Evolutionary conservation across 108 stramenopile species (phyloP).

Genomic region (Skeletonema potamos): DNA sequence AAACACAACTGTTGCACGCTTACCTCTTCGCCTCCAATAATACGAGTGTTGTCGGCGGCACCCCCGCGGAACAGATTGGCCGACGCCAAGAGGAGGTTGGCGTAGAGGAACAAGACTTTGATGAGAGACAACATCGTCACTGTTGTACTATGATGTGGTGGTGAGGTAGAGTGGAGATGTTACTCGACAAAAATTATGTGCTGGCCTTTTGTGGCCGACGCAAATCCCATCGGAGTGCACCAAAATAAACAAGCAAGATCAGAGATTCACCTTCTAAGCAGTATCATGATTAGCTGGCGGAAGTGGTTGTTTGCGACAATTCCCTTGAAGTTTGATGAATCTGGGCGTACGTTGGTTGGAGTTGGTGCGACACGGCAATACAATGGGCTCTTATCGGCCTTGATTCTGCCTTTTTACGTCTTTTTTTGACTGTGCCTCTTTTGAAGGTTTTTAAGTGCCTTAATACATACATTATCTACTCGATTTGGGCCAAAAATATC

Average conservation of each 20-base stretch:
- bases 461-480: not conserved
- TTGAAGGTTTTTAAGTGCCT: not conserved
- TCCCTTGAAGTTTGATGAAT: too few relatives aligned
- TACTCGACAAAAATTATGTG: not conserved
- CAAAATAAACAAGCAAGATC: not conserved
- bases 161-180: not conserved
- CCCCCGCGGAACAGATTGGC: not conserved
- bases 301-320: not conserved
- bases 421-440: not conserved
- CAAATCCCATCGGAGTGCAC: too few relatives aligned
- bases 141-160: not conserved
- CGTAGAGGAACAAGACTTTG: not conserved
- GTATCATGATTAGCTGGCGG: too few relatives aligned
- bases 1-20: not conserved
- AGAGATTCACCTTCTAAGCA: not conserved
- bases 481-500: not conserved
- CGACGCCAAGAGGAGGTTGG: not conserved
- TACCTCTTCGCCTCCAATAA: not conserved
- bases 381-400: too few relatives aligned
- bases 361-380: not conserved
- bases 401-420: not conserved
- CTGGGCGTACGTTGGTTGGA: too few relatives aligned
- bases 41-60: not conserved
- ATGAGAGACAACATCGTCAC: not conserved
- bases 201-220: not conserved